These are phyloP conservation scores for Cicer pinnatifidum DNA, from an alignment of 306 rosid genomes.

Conservation along the genomic window DNA sequence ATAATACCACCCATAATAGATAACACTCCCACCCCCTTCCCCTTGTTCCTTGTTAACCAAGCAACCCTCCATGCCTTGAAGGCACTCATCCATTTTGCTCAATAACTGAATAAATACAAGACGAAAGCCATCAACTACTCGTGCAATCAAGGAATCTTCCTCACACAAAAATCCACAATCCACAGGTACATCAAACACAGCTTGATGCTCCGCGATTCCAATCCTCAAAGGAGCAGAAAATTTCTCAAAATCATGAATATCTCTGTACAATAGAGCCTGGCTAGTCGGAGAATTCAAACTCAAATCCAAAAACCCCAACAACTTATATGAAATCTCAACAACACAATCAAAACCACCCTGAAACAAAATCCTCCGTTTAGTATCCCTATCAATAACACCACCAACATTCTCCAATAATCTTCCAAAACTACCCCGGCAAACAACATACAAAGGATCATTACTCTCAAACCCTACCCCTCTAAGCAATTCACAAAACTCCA, in stretches of 20 bases:
- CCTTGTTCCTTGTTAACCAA: constrained; percentile 49
- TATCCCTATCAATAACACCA: constrained; percentile 13
- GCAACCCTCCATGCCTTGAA: constrained; percentile 51
- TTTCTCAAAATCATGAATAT: constrained; percentile 54
- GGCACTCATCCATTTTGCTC: constrained; percentile 60
- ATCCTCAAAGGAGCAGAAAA: constrained; percentile 56
- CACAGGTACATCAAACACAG: constrained; percentile 32
- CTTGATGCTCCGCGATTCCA: constrained; percentile 30
- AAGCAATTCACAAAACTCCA: constrained; percentile 73
- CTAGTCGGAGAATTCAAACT: constrained; percentile 36
- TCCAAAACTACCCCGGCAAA: constrained; percentile 59
- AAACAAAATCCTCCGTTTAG: constrained; percentile 42
- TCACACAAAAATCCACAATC: constrained; percentile 33
- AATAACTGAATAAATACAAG: constrained; percentile 48
- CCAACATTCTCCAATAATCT: constrained; percentile 49
- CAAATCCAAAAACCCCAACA: constrained; percentile 55
- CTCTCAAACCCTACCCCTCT: constrained; percentile 46
- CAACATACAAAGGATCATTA: constrained; percentile 62
- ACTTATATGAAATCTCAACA: constrained; percentile 51
- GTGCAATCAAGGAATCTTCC: constrained; percentile 43
- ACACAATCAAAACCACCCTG: constrained; percentile 60
- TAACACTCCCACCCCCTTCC: constrained; percentile 30
- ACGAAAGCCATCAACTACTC: constrained; percentile 56
- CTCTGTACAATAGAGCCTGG: constrained; percentile 34
- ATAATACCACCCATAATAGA: constrained; percentile 50